These are phyloP conservation scores for Polyporus arcularius DNA, from an alignment of 768 basidiomycete species.

Conservation along the genomic window DNA sequence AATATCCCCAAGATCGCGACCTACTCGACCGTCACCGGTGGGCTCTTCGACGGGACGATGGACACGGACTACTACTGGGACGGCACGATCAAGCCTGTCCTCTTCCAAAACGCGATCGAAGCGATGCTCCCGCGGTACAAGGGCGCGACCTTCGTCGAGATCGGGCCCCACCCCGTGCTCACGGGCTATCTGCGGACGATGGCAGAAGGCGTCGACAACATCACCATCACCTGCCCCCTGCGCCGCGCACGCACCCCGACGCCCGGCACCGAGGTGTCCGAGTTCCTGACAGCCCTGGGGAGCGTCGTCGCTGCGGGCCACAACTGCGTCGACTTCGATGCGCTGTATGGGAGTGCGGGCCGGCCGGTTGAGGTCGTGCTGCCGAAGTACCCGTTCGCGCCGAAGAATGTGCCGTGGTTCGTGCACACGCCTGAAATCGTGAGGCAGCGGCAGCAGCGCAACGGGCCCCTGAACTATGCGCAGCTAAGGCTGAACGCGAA, in stretches of 20 bases:
- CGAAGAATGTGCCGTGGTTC: slow-evolving; percentile 28
- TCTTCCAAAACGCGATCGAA: slow-evolving; percentile 36
- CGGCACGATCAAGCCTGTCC: slow-evolving; percentile 39
- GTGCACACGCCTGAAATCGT: slow-evolving; percentile 16
- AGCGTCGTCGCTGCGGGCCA: slow-evolving; percentile 31
- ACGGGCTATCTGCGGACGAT: slow-evolving; percentile 34
- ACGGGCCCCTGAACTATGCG: slow-evolving; percentile 39
- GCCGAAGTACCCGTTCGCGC: slow-evolving; percentile 36
- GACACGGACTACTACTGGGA: slow-evolving; percentile 44
- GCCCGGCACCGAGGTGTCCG: slow-evolving; percentile 26
- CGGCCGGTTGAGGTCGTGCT: slow-evolving; percentile 15
- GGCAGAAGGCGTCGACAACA: slow-evolving; percentile 18
- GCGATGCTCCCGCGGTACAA: slow-evolving; percentile 24
- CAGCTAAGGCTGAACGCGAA: slow-evolving; percentile 38
- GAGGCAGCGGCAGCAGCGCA: slow-evolving; percentile 27
- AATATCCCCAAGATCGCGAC: slow-evolving; percentile 30
- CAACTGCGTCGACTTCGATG: slow-evolving; percentile 35
- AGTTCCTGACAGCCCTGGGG: slow-evolving; percentile 32
- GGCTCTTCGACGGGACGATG: slow-evolving; percentile 25
- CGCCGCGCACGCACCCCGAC: slow-evolving; percentile 29
- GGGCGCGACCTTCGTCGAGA: slow-evolving; percentile 38
- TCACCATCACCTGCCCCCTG: slow-evolving; percentile 30
- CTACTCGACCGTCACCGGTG: slow-evolving; percentile 42
- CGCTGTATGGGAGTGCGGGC: slow-evolving; percentile 27
- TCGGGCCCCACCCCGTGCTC: slow-evolving; percentile 43